Conservation (phyloP, 306 rosid genomes). For the Delonix regia region DNA sequence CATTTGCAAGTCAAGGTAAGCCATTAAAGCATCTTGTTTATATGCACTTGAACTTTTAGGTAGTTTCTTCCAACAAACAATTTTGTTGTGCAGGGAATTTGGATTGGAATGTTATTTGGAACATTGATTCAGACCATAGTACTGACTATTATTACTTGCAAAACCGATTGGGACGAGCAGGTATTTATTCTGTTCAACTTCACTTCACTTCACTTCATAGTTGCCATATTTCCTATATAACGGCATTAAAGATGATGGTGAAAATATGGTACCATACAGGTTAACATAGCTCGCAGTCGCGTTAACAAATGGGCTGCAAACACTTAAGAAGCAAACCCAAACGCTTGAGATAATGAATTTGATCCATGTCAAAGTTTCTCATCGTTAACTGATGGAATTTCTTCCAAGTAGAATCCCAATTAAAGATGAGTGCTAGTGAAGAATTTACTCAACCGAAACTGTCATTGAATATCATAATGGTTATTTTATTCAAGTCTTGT, state of each 20-base stretch:
- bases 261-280: conserved; percentile 26
- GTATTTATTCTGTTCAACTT: conserved; percentile 34
- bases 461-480: too few relatives aligned
- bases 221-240: neutral
- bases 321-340: conserved; percentile 23
- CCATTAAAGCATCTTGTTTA: neutral
- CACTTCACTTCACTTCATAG: neutral
- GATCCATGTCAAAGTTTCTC: neutral
- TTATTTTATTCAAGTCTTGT: too few relatives aligned
- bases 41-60: neutral
- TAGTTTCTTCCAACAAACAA: conserved; percentile 3
- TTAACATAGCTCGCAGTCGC: conserved; percentile 40
- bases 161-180: conserved; percentile 66
- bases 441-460: too few relatives aligned
- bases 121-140: conserved; percentile 60
- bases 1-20: conserved; percentile 50
- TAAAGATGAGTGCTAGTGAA: too few relatives aligned
- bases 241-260: neutral
- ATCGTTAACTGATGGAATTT: neutral
- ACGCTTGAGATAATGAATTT: neutral
- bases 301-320: conserved; percentile 43
- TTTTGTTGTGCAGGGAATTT: conserved; percentile 49
- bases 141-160: conserved; percentile 49
- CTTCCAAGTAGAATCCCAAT: too few relatives aligned
- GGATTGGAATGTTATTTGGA: conserved; percentile 77